These are phyloP conservation scores for Penicillium sp. DNA, from an alignment of 2,329 filamentous ascomycete genomes.

Conservation along the genomic window DNA sequence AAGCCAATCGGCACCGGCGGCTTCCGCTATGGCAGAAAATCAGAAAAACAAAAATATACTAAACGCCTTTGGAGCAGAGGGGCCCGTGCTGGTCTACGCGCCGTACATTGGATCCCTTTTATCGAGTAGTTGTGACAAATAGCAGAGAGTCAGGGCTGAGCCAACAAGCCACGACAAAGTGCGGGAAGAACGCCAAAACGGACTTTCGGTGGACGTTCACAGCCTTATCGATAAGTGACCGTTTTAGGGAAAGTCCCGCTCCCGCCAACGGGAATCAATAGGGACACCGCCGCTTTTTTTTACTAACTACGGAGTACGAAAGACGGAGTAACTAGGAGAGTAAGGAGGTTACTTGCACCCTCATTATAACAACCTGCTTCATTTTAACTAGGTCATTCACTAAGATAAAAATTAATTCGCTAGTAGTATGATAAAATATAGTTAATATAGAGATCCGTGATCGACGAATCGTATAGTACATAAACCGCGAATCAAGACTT, in stretches of 20 bases:
- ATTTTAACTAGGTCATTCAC: too few relatives aligned
- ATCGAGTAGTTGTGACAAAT: constrained; percentile 33
- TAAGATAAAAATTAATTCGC: too few relatives aligned
- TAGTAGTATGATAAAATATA: too few relatives aligned
- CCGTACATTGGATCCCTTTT: constrained; percentile 31
- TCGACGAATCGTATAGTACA: too few relatives aligned
- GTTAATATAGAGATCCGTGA: too few relatives aligned
- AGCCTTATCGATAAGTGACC: constrained; percentile 24
- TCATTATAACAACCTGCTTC: too few relatives aligned
- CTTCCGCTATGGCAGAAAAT: constrained; percentile 12
- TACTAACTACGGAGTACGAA: too few relatives aligned
- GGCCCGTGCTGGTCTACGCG: constrained; percentile 28
- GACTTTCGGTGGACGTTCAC: constrained; percentile 26
- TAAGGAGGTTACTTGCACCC: too few relatives aligned
- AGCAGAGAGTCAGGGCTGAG: background rate
- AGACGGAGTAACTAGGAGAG: too few relatives aligned
- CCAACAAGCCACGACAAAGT: background rate
- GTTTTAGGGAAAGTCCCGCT: background rate
- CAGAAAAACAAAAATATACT: constrained; percentile 4
- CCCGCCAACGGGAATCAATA: background rate
- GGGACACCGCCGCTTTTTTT: too few relatives aligned
- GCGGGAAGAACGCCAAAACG: constrained; percentile 17
- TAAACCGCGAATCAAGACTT: too few relatives aligned
- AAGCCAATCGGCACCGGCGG: constrained; percentile 17
- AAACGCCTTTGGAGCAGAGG: constrained; percentile 4